Evolutionary conservation across 257 asterid species (phyloP).

Genomic region (Gardenia jasminoides): DNA sequence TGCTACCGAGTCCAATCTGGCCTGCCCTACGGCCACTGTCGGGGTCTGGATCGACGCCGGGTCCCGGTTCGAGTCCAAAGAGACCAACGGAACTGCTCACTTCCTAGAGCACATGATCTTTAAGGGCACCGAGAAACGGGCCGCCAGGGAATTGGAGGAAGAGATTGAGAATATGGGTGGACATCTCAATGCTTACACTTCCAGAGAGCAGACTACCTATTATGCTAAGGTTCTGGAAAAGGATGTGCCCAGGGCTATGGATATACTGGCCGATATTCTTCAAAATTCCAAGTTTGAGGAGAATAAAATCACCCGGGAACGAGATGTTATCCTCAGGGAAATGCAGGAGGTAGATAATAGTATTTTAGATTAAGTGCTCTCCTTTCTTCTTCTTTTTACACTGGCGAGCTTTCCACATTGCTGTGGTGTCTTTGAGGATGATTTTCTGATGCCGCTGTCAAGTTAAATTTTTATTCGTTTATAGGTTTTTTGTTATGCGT

Average conservation of each 20-base stretch:
- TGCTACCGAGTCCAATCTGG: conserved; percentile 80
- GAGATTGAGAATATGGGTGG: conserved; percentile 98
- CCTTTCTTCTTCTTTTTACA: background rate
- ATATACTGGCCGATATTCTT: conserved; percentile 78
- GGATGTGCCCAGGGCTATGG: conserved; percentile 64
- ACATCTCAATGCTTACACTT: conserved; percentile 91
- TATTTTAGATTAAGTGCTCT: background rate
- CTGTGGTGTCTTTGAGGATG: background rate
- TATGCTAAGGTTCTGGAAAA: conserved; percentile 74
- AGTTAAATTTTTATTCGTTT: background rate
- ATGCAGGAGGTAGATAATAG: conserved; percentile 75
- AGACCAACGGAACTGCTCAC: conserved; percentile 85
- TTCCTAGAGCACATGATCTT: conserved; percentile 95
- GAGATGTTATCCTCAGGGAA: conserved; percentile 89
- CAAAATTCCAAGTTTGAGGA: conserved; percentile 80
- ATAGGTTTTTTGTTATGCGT: background rate
- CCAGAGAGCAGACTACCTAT: conserved; percentile 90
- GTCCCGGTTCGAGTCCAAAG: conserved; percentile 81
- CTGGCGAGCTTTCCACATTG: background rate
- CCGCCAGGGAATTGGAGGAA: conserved; percentile 73
- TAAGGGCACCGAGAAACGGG: conserved; percentile 82
- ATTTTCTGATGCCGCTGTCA: background rate
- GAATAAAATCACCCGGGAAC: conserved; percentile 64
- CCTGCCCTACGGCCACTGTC: conserved; percentile 70
- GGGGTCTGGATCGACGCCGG: conserved; percentile 98